Conservation (phyloP, 805 yeast species). For the Lipomyces starkeyi region DNA sequence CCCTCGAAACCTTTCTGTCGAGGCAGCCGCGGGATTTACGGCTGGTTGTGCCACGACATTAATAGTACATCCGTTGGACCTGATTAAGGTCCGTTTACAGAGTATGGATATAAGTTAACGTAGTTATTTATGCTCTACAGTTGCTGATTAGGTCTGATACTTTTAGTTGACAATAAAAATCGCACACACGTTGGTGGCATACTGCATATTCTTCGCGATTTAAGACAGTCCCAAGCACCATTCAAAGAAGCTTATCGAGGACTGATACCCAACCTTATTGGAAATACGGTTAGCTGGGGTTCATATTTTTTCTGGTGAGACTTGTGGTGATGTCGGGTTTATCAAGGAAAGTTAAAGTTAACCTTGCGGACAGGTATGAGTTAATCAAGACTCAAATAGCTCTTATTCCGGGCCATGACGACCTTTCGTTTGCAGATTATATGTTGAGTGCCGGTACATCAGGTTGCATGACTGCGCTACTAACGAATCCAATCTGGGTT, state of each 20-base stretch:
- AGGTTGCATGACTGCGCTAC: conserved; percentile 72
- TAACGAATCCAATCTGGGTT: conserved; percentile 96
- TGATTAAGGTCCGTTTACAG: conserved; percentile 83
- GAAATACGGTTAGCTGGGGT: conserved; percentile 89
- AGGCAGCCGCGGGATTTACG: conserved; percentile 70
- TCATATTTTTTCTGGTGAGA: conserved; percentile 81
- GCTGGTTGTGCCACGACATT: conserved; percentile 85
- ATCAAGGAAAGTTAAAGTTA: background rate
- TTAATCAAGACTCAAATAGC: conserved; percentile 16
- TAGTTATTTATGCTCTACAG: conserved; percentile 14
- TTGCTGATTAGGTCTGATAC: background rate
- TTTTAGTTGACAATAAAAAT: conserved; percentile 21
- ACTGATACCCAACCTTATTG: conserved; percentile 75
- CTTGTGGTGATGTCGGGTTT: conserved; percentile 30
- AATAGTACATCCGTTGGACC: conserved; percentile 86
- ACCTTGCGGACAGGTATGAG: conserved; percentile 28
- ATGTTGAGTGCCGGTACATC: conserved; percentile 66
- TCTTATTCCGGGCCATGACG: conserved; percentile 6
- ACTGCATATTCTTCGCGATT: conserved; percentile 14
- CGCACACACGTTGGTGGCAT: conserved; percentile 22
- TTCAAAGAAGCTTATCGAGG: conserved; percentile 68
- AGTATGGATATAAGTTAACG: conserved; percentile 31
- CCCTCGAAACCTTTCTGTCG: conserved; percentile 43
- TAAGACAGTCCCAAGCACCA: conserved; percentile 23
- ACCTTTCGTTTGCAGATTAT: conserved; percentile 54